Conservation (phyloP, 2,329 filamentous ascomycete species). For the Arthrobotrys sphaeroides region DNA sequence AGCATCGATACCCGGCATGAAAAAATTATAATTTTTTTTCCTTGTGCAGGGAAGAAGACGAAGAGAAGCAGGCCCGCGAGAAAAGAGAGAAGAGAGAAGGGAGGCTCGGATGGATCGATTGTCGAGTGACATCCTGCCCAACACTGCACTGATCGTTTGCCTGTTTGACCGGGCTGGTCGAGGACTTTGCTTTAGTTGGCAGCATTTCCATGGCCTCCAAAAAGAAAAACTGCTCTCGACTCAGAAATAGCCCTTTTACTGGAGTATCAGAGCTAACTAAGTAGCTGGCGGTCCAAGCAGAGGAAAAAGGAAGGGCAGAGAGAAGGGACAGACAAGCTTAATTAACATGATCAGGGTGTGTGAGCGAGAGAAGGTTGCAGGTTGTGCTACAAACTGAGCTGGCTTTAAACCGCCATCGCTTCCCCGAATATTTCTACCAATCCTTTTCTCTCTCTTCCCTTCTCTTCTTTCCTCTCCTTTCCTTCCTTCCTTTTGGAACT, state of each 20-base stretch:
- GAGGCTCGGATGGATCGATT: slow-evolving; percentile 34
- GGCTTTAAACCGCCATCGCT: slow-evolving; percentile 47
- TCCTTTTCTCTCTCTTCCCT: slow-evolving; percentile 2
- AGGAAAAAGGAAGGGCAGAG: not conserved
- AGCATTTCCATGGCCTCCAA: not conserved
- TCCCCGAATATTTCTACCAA: slow-evolving; percentile 35
- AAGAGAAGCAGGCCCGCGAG: slow-evolving; percentile 1
- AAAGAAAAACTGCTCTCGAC: not conserved
- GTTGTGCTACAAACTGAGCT: slow-evolving; percentile 17
- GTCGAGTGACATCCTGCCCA: slow-evolving; percentile 52
- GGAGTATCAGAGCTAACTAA: not conserved
- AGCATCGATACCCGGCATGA: slow-evolving; percentile 40
- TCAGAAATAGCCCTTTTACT: not conserved
- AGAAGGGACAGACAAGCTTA: not conserved
- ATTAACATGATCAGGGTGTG: not conserved
- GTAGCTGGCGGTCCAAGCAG: too few species aligned
- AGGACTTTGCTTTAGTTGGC: slow-evolving; percentile 1
- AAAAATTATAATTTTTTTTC: slow-evolving; percentile 44
- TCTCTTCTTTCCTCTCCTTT: not conserved
- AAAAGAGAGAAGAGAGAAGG: slow-evolving; percentile 2
- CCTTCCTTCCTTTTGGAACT: slow-evolving; percentile 44
- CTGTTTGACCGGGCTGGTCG: slow-evolving; percentile 30
- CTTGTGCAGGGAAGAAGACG: not conserved
- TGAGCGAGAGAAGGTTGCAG: not conserved
- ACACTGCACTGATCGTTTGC: slow-evolving; percentile 41